A percentile compares a stretch with the other conserved stretches of the same genome.
Conservation (phyloP, 2,329 filamentous ascomycete species). For the Leptographium wingfieldii region DNA sequence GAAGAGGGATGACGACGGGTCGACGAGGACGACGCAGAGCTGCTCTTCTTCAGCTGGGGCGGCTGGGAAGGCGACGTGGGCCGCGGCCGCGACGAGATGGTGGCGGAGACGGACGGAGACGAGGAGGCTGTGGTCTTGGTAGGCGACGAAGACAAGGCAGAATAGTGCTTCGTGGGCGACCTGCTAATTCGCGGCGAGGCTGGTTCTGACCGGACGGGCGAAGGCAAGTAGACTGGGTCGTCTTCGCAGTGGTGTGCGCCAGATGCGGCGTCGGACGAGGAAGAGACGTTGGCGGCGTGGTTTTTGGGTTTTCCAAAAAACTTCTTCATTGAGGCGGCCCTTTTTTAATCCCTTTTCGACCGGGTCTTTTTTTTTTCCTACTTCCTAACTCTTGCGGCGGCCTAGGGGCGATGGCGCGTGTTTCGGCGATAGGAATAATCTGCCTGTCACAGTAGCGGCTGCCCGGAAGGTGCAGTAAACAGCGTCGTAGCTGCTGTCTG, state of each 20-base stretch:
- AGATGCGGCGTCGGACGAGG: not conserved
- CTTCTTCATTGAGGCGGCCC: constrained; percentile 29
- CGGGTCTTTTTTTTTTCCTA: not conserved
- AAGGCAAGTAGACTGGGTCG: constrained; percentile 17
- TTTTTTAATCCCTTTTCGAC: not conserved
- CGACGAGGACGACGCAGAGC: not conserved
- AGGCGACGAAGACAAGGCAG: constrained; percentile 9
- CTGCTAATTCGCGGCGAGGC: constrained; percentile 9
- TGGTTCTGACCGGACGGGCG: constrained; percentile 8
- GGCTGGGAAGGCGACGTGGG: not conserved
- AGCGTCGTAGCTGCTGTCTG: not conserved
- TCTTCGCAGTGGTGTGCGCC: constrained; percentile 16
- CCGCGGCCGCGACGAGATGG: not conserved
- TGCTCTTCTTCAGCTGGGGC: not conserved
- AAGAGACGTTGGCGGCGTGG: constrained; percentile 14
- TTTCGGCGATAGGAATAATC: constrained; percentile 7
- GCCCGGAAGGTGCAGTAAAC: not conserved
- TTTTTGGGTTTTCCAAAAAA: constrained; percentile 34
- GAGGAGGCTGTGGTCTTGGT: constrained; percentile 4
- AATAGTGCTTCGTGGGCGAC: constrained; percentile 20
- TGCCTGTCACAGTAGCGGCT: not conserved
- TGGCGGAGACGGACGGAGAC: not conserved
- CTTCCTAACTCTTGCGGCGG: not conserved
- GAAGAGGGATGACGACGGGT: not conserved
- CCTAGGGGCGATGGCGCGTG: not conserved